Evolutionary conservation across 2,329 filamentous ascomycete species (phyloP), one percentile per base, ranked within the genome.

Genomic region (Pseudogymnoascus sp.): DNA sequence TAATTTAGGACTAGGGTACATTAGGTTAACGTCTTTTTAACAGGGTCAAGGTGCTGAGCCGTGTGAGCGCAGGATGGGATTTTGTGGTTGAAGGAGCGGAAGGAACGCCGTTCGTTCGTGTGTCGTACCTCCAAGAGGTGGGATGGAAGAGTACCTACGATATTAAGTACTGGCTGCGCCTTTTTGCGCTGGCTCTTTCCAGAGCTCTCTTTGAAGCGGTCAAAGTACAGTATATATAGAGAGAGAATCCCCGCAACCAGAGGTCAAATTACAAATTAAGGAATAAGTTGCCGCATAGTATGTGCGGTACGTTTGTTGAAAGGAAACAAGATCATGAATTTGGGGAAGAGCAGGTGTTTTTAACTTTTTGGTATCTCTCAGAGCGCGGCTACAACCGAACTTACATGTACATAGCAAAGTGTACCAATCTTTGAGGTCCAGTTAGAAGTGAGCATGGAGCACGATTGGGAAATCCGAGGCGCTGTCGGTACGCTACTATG

Each of bases 31-130:
- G 29, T 29, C 9, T 33, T 33, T 29, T 29, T 29, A 54, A 17
- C 47, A 54, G 47, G 47, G 47, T 17, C 47, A 54, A 54, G 44
- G 44, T 31, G 8, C 8, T 33, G 47, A 21, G 47, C 26, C 47
- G 47, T 54, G 47, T 54, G 47, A 54, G 47, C 5, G 47, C 26
- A 11, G 47, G 47, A 54, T 33, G 47, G 47, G 47, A 54, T 54
- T 33, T 54, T 31, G 44, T 33, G 44, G 44, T 54, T 33, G 15
- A 29, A 33, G 44, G 44, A 33, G 44, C 26, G 44, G 44, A 54
- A 54, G 5, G 44, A n/a, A n/a, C 26, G 26, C 44, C 44, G 44
- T 50, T 15, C 13, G 35, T 40, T n/a, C 4, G 8, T 31, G 8
- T 31, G 44, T 54, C 44, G 44, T 17, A 33, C 26, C 44, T 11